Conservation (phyloP, 768 basidiomycete genomes). For the Mrakia hoshinonis region DNA sequence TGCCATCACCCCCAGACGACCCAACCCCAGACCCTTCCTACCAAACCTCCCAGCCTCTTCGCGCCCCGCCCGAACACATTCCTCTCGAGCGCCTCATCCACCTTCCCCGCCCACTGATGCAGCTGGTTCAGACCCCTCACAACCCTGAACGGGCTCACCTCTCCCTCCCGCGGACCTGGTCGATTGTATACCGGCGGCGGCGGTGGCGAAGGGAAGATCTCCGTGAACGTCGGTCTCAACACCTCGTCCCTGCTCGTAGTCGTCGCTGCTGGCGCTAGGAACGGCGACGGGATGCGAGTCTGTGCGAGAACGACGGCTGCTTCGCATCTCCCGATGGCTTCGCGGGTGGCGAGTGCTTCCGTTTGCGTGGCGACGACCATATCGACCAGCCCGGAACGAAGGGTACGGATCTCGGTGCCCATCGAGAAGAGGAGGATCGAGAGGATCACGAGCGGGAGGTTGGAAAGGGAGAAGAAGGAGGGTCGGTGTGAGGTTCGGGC, state of each 20-base stretch:
- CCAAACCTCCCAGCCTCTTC: not conserved
- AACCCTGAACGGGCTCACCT: not conserved
- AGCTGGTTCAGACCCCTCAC: not conserved
- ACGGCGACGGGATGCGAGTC: not conserved
- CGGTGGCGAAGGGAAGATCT: not conserved
- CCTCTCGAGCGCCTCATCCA: not conserved
- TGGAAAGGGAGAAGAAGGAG: slow-evolving; percentile 10
- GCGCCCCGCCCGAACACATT: not conserved
- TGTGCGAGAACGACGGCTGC: not conserved
- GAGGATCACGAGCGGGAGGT: slow-evolving; percentile 9
- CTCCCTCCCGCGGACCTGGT: not conserved
- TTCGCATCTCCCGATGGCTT: slow-evolving; percentile 1
- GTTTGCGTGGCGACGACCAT: not conserved
- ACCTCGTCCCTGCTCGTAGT: not conserved
- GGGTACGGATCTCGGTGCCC: slow-evolving; percentile 1
- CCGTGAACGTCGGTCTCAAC: not conserved
- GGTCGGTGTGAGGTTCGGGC: not conserved
- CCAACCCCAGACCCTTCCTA: not conserved
- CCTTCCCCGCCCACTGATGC: not conserved
- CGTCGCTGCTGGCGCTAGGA: not conserved
- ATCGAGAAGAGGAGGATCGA: slow-evolving; percentile 6
- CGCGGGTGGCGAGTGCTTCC: not conserved
- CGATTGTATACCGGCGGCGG: not conserved
- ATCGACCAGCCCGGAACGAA: slow-evolving; percentile 3
- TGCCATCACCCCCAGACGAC: not conserved